Conservation (phyloP, 495 filamentous ascomycete genomes). For the Aspergillus leporis region DNA sequence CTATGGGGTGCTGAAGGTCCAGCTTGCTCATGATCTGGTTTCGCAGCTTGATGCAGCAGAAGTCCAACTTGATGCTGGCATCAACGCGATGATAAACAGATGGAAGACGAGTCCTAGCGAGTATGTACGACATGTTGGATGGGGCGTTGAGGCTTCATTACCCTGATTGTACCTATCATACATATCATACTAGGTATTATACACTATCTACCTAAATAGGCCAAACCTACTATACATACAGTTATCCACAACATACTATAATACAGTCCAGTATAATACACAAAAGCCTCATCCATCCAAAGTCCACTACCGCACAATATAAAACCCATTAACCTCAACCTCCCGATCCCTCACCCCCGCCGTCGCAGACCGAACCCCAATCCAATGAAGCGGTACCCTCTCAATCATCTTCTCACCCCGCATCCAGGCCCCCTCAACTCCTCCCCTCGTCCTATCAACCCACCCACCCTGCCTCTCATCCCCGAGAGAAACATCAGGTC, state of each 20-base stretch:
- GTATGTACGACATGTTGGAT: too few relatives aligned
- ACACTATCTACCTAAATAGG: too few relatives aligned
- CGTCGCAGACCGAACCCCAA: conserved; percentile 54
- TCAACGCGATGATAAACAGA: too few relatives aligned
- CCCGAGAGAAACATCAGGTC: conserved; percentile 32
- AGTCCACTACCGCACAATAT: conserved; percentile 30
- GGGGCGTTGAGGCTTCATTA: too few relatives aligned
- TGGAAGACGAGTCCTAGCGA: too few relatives aligned
- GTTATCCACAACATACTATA: background rate
- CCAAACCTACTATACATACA: background rate
- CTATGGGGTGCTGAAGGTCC: too few relatives aligned
- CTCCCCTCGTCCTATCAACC: conserved; percentile 35
- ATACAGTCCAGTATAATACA: background rate
- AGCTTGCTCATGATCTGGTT: too few relatives aligned
- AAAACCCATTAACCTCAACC: conserved; percentile 40
- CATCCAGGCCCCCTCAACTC: conserved; percentile 37
- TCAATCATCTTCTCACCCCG: conserved; percentile 52
- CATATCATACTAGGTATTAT: too few relatives aligned
- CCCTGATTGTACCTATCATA: too few relatives aligned
- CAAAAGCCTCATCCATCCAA: too few relatives aligned
- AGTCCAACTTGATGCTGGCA: too few relatives aligned
- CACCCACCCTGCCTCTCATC: conserved; percentile 28
- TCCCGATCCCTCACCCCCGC: conserved; percentile 49
- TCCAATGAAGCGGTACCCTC: conserved; percentile 52
- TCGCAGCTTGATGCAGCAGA: too few relatives aligned